Base-by-base conservation (phyloP, 768 basidiomycete genomes). In the Podaxis carcinomalis region DNA sequence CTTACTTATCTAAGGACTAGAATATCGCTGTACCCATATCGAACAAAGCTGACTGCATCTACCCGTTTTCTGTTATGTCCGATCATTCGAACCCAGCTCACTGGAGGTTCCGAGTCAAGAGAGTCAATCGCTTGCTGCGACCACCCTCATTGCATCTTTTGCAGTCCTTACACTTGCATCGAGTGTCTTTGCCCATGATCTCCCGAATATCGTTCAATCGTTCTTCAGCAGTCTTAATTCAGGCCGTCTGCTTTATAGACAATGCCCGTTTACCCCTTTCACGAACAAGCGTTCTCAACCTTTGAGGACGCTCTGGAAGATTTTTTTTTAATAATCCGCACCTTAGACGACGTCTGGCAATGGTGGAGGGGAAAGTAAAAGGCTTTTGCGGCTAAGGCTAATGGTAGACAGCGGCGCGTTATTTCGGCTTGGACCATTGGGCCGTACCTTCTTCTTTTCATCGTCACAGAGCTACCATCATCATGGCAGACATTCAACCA, bases 121-220 rank as follows among this genome's bases (percentile, higher is more conserved):
- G 74, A 75, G 61, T 89, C 88, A 23, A 90, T 81, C 40, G 87
- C 83, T 62, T 75, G 72, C 35, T n/a, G 82, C 78, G n/a, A 90
- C 78, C 5, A 79, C 68, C n/a, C 76, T 77, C 73, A 90, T 75
- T 1, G 85, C 84, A 42, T 78, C 75, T 63, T 75, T 80, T n/a
- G 85, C 83, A 9, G 80, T 83, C 49, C 73, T 75, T 9, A 56
- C 64, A 21, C 74, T 74, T 10, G 74, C 74, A 4, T 76, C 76
- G 36, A 73, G 69, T 37, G 89, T 74, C 67, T 85, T 84, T 5
- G 67, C 76, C 75, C 25, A 74, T 71, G 11, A 80, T 70, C 9
- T 71, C 71, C 32, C 82, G 63, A 44, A 88, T 71, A 32, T 78
- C 76, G 11, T 63, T 67, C 36, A 86, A 69, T 11, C 76, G 73